Evolutionary conservation across 306 rosid genomes (phyloP).

Genomic region (Neltuma alba): DNA sequence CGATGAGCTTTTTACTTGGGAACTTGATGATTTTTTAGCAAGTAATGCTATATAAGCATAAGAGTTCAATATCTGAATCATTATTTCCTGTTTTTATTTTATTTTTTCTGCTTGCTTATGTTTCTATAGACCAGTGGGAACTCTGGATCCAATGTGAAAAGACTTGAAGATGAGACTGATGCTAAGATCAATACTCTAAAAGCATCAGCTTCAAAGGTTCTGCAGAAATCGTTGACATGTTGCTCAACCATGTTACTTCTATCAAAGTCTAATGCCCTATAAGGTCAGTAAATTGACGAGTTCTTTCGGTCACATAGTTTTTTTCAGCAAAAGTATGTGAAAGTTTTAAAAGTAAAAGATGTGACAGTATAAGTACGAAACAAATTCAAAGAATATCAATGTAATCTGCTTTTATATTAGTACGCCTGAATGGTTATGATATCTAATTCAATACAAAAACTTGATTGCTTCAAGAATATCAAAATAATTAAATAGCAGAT

Average conservation of each 20-base stretch:
- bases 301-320: not conserved
- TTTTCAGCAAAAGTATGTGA: not conserved
- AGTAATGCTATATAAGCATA: not conserved
- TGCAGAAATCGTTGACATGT: conserved; percentile 62
- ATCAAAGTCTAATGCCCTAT: conserved; percentile 30
- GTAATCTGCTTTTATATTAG: not conserved
- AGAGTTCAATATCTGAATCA: not conserved
- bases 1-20: not conserved
- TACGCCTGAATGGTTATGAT: not conserved
- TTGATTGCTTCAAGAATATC: not conserved
- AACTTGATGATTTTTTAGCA: conserved; percentile 33
- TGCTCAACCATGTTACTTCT: conserved; percentile 59
- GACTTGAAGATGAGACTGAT: conserved; percentile 75
- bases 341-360: not conserved
- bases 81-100: conserved; percentile 8
- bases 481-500: not conserved
- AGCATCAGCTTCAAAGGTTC: conserved; percentile 52
- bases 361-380: not conserved
- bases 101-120: not conserved
- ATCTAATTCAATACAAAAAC: not conserved
- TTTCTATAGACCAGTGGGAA: conserved; percentile 56
- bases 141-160: conserved; percentile 63
- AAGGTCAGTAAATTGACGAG: conserved; percentile 24
- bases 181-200: conserved; percentile 53
- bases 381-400: not conserved